Evolutionary conservation across 2,329 filamentous ascomycete genomes (phyloP).

Genomic region (Neonectria punicea): DNA sequence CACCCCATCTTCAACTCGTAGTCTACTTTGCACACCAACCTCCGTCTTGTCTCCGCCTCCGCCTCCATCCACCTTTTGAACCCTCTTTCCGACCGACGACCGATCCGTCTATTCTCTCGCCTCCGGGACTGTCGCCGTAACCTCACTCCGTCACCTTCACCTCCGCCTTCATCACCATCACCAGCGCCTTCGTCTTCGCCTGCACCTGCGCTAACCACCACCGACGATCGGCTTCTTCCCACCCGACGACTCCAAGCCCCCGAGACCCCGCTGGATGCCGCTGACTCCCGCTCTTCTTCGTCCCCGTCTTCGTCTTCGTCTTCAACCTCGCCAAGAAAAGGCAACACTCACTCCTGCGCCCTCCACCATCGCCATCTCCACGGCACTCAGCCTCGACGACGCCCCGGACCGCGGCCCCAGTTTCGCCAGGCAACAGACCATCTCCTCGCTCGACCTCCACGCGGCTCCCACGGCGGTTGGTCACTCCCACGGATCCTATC

Average conservation of each 20-base stretch:
- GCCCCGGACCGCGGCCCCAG: background rate
- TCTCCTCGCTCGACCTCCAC: background rate
- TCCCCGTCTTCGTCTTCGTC: too few species aligned
- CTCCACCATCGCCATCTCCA: background rate
- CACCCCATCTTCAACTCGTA: background rate
- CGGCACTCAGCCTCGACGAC: background rate
- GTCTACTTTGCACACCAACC: background rate
- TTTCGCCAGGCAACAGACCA: background rate
- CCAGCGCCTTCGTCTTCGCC: background rate
- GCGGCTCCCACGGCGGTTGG: constrained; percentile 2
- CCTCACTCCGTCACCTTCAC: background rate
- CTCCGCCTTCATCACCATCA: background rate
- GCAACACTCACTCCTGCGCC: background rate
- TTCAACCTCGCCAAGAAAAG: background rate
- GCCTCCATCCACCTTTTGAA: background rate
- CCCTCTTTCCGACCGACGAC: background rate
- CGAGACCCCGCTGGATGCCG: background rate
- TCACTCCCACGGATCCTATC: background rate
- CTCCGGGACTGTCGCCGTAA: background rate
- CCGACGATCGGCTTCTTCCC: background rate
- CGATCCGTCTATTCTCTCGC: background rate
- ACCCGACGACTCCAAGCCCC: background rate
- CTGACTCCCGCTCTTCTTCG: background rate
- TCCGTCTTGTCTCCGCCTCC: background rate
- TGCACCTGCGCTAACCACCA: background rate